Conservation (phyloP, 2,329 filamentous ascomycete genomes). For the Septoria linicola region DNA sequence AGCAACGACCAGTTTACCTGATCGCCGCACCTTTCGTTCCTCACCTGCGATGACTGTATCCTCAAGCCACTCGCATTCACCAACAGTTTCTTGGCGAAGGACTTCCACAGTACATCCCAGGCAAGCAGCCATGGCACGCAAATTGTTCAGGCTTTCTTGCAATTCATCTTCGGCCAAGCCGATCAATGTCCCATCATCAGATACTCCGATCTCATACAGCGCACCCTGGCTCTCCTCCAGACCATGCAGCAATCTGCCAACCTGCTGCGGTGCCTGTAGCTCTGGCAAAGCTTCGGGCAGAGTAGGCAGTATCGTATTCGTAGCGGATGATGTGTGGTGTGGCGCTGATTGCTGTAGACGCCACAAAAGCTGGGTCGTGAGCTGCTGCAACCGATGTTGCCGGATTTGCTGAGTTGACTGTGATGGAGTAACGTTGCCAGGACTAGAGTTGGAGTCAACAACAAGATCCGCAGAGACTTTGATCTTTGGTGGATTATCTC, state of each 20-base stretch:
- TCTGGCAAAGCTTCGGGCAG: slow-evolving; percentile 66
- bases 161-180: slow-evolving; percentile 88
- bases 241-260: slow-evolving; percentile 63
- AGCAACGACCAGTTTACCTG: slow-evolving; percentile 72
- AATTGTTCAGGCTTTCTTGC: slow-evolving; percentile 81
- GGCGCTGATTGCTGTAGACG: slow-evolving; percentile 91
- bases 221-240: slow-evolving; percentile 91
- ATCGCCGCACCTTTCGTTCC: slow-evolving; percentile 41
- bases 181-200: slow-evolving; percentile 88
- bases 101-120: slow-evolving; percentile 83
- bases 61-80: slow-evolving; percentile 74
- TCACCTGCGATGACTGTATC: slow-evolving; percentile 27
- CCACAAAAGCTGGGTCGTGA: slow-evolving; percentile 95
- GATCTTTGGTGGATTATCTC: slow-evolving; percentile 24
- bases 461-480: slow-evolving; percentile 30
- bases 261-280: slow-evolving; percentile 56
- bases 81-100: slow-evolving; percentile 77
- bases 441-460: slow-evolving; percentile 26
- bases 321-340: slow-evolving; percentile 77
- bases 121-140: slow-evolving; percentile 88
- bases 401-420: slow-evolving; percentile 62
- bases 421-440: slow-evolving; percentile 10
- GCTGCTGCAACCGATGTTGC: slow-evolving; percentile 80
- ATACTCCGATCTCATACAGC: slow-evolving; percentile 92
- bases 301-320: slow-evolving; percentile 70